Evolutionary conservation across 805 yeast species (phyloP).

Genomic region (Candida namnaoensis): DNA sequence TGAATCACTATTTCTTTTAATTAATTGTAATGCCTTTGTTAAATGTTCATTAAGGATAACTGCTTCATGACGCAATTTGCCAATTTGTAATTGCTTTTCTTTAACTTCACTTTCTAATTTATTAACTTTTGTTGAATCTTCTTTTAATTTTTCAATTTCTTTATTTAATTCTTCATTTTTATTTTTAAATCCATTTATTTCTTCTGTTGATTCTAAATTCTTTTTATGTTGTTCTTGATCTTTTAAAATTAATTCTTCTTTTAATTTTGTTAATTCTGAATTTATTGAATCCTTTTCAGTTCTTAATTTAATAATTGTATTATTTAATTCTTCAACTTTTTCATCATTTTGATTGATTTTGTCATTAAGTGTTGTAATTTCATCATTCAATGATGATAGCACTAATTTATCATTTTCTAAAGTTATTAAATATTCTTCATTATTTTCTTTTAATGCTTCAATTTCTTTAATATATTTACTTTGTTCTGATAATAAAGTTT

Average conservation of each 20-base stretch:
- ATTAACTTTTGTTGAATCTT: constrained; percentile 13
- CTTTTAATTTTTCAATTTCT: constrained; percentile 14
- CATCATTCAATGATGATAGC: constrained; percentile 26
- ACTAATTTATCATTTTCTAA: constrained; percentile 25
- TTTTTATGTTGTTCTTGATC: neutral
- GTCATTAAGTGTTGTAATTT: constrained; percentile 25
- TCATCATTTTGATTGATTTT: constrained; percentile 4
- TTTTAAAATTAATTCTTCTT: neutral
- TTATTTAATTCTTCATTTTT: constrained; percentile 16
- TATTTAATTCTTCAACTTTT: constrained; percentile 2
- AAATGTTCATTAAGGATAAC: constrained; percentile 89
- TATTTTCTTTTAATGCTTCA: constrained; percentile 26
- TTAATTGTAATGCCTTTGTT: constrained; percentile 82
- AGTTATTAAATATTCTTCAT: constrained; percentile 24
- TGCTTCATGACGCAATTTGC: constrained; percentile 91
- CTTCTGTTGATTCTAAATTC: constrained; percentile 8
- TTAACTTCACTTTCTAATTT: constrained; percentile 45
- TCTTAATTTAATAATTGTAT: constrained; percentile 1
- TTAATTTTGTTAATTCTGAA: neutral
- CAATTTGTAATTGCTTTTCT: constrained; percentile 72
- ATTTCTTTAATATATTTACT: constrained; percentile 29
- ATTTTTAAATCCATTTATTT: constrained; percentile 19
- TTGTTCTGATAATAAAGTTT: constrained; percentile 3
- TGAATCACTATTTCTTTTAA: constrained; percentile 69
- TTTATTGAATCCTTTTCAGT: neutral